Conservation (phyloP, 2,329 filamentous ascomycete species). For the Exophiala bonariae region DNA sequence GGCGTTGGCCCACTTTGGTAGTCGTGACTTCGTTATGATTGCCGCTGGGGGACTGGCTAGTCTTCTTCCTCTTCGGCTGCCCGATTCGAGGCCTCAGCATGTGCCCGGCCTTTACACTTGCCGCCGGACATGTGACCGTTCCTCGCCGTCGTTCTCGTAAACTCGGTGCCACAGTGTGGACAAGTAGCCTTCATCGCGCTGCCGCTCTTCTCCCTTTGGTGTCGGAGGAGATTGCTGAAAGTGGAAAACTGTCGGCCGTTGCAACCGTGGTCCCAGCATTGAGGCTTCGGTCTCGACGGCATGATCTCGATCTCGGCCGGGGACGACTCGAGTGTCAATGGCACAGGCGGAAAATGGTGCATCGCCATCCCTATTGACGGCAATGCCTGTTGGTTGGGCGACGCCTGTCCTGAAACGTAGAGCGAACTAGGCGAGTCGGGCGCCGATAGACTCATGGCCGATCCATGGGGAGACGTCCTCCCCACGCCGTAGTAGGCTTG, state of each 20-base stretch:
- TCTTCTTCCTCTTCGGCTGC: too few relatives aligned
- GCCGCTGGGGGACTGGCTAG: not conserved
- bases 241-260: conserved; percentile 95
- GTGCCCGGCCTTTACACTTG: conserved; percentile 72
- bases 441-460: conserved; percentile 16
- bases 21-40: conserved; percentile 14
- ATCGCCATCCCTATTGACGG: conserved; percentile 18
- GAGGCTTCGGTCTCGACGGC: conserved; percentile 74
- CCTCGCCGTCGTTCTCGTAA: conserved; percentile 82
- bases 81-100: conserved; percentile 15
- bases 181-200: conserved; percentile 86
- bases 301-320: conserved; percentile 24
- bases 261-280: conserved; percentile 97
- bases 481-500: conserved; percentile 16
- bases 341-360: conserved; percentile 19
- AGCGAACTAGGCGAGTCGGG: conserved; percentile 12
- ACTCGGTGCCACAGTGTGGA: conserved; percentile 88
- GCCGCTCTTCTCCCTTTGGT: conserved; percentile 92
- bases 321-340: conserved; percentile 23
- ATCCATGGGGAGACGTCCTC: conserved; percentile 15
- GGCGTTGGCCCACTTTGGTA: conserved; percentile 2
- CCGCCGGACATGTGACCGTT: conserved; percentile 86
- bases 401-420: conserved; percentile 12
- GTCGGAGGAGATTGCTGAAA: conserved; percentile 89
- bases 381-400: conserved; percentile 14